Percentiles rank a stretch among this genome's conserved stretches.
Evolutionary conservation across 306 rosid genomes (phyloP).

Genomic region (Begonia peltatifolia): DNA sequence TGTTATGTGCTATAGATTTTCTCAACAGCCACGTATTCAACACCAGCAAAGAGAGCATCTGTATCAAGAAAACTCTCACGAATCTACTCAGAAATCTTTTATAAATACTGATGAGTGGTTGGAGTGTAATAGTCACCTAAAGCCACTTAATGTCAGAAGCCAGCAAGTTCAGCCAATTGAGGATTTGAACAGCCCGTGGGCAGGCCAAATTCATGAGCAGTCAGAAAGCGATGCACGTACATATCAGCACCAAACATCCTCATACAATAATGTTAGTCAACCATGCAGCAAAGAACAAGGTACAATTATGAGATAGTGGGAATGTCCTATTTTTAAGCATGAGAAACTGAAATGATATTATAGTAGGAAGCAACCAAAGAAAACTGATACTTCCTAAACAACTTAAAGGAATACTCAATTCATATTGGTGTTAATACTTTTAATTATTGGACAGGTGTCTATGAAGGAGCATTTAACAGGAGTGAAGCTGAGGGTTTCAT

Average conservation of each 20-base stretch:
- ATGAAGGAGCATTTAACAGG: conserved; percentile 17
- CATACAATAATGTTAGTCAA: conserved; percentile 11
- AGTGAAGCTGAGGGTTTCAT: conserved; percentile 16
- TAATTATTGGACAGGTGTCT: conserved; percentile 25
- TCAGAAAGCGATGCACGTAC: conserved; percentile 17
- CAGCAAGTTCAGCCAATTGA: conserved; percentile 18
- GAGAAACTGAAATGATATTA: no score
- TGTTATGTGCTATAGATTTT: conserved; percentile 25
- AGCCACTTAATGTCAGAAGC: conserved; percentile 11
- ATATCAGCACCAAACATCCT: conserved; percentile 16
- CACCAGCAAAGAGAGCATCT: conserved; percentile 22
- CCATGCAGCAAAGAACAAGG: conserved; percentile 25
- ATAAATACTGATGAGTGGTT: conserved; percentile 18
- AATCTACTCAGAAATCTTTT: conserved; percentile 23
- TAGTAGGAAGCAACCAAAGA: no score
- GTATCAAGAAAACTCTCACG: conserved; percentile 24
- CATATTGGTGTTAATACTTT: neutral
- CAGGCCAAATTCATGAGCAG: conserved; percentile 22
- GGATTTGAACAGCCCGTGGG: conserved; percentile 19
- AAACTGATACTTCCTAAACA: no score
- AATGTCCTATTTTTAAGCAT: no score
- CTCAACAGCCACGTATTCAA: conserved; percentile 5
- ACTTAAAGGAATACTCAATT: no score
- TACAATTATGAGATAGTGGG: conserved; percentile 1
- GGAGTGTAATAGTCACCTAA: conserved; percentile 19